These are phyloP conservation scores for Simmondsia chinensis DNA, from an alignment of 148 eudicot species.

Conservation along the genomic window DNA sequence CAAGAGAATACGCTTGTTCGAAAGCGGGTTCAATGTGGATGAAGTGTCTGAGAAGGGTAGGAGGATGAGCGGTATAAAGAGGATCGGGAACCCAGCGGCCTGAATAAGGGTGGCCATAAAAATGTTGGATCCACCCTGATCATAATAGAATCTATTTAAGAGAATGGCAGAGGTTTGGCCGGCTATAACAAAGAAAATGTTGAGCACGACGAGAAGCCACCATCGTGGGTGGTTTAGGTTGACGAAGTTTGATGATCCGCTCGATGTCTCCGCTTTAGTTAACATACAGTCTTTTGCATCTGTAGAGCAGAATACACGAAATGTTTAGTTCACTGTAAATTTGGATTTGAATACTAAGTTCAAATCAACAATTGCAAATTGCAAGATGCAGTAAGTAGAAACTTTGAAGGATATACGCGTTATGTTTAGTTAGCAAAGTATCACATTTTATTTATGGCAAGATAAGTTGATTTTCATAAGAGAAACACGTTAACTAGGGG, in stretches of 20 bases:
- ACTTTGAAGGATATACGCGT: too few relatives aligned
- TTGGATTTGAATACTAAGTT: not conserved
- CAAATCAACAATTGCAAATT: not conserved
- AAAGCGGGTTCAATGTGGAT: conserved; percentile 5
- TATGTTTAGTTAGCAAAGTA: too few relatives aligned
- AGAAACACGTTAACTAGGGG: not conserved
- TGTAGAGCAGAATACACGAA: conserved; percentile 5
- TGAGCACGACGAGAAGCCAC: conserved; percentile 25
- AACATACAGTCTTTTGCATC: conserved; percentile 9
- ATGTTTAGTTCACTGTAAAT: not conserved
- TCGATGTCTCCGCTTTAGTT: not conserved
- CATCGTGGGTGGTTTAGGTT: conserved; percentile 15
- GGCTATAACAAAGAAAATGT: conserved; percentile 15
- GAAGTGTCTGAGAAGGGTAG: conserved; percentile 9
- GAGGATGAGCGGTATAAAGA: conserved; percentile 26
- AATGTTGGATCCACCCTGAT: conserved; percentile 19
- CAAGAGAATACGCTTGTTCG: conserved; percentile 8
- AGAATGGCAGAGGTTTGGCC: conserved; percentile 31
- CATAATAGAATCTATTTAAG: conserved; percentile 27
- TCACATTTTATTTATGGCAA: too few relatives aligned
- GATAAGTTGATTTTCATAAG: too few relatives aligned
- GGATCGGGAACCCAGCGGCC: conserved; percentile 31
- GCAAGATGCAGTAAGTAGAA: too few relatives aligned
- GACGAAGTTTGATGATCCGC: conserved; percentile 8
- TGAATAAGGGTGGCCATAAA: conserved; percentile 26